A percentile compares a stretch with the other conserved stretches of the same genome.
These are phyloP conservation scores for Beta vulgaris DNA, from an alignment of 148 eudicot species.

Conservation along the genomic window DNA sequence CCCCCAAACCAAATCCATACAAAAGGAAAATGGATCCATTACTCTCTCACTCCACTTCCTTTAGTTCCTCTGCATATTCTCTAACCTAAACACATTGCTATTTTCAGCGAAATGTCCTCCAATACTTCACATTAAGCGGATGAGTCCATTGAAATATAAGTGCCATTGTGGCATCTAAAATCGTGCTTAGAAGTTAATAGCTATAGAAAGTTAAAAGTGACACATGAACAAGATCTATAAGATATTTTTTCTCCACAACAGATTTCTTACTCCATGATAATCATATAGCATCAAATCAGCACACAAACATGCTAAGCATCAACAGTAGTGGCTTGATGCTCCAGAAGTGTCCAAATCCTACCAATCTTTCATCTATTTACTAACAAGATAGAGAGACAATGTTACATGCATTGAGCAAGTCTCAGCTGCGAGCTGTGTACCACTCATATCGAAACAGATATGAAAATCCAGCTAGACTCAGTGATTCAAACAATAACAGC, in stretches of 20 bases:
- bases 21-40: no score
- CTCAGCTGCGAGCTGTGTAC: not conserved
- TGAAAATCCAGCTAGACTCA: not conserved
- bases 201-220: not conserved
- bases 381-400: not conserved
- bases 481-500: not conserved
- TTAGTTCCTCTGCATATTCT: no score
- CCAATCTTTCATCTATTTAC: not conserved
- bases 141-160: no score
- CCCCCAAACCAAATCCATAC: no score
- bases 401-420: not conserved
- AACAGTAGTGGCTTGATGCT: not conserved
- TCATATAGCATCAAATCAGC: not conserved
- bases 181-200: not conserved
- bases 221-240: not conserved
- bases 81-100: no score
- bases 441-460: not conserved
- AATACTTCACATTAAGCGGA: no score
- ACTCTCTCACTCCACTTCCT: no score
- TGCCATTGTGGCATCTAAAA: not conserved
- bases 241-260: not conserved
- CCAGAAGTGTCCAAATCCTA: not conserved
- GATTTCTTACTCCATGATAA: not conserved
- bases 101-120: no score
- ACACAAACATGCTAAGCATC: not conserved